Percentiles rank a stretch among this genome's conserved stretches.
Evolutionary conservation across 2,329 filamentous ascomycete genomes (phyloP).

Genomic region (Emydomyces testavorans): DNA sequence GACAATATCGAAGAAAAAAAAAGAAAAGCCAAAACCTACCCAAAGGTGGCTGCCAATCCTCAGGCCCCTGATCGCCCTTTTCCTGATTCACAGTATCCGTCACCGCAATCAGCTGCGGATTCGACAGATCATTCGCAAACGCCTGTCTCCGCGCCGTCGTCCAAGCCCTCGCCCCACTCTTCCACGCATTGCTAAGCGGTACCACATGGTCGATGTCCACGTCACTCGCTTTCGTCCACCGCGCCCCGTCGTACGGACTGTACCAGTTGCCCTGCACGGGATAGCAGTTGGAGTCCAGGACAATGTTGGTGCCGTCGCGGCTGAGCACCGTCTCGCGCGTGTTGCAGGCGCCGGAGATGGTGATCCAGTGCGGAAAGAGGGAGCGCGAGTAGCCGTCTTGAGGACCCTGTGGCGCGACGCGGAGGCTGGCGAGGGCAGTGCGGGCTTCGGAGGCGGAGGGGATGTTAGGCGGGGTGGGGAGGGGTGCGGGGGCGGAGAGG

Average conservation of each 20-base stretch:
- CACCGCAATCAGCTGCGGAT: conserved; percentile 68
- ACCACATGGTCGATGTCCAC: conserved; percentile 79
- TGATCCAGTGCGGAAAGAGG: conserved; percentile 62
- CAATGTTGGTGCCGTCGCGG: conserved; percentile 58
- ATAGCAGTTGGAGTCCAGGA: conserved; percentile 48
- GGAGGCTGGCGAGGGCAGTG: conserved; percentile 47
- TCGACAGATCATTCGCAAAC: conserved; percentile 66
- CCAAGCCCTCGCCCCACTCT: conserved; percentile 63
- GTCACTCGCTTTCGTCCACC: conserved; percentile 56
- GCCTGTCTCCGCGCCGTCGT: conserved; percentile 53
- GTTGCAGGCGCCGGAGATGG: conserved; percentile 55
- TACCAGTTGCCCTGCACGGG: conserved; percentile 57
- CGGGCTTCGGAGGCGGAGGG: conserved; percentile 49
- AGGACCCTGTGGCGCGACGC: conserved; percentile 45
- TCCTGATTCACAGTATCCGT: conserved; percentile 63
- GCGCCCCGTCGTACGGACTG: conserved; percentile 61
- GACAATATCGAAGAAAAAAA: neutral
- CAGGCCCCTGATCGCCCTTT: conserved; percentile 64
- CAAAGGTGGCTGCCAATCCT: conserved; percentile 63
- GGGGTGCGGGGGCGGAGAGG: conserved; percentile 16
- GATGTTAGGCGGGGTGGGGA: conserved; percentile 48
- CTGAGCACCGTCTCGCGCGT: conserved; percentile 61
- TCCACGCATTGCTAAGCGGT: conserved; percentile 69
- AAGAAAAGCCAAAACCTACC: conserved; percentile 24
- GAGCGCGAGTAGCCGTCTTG: conserved; percentile 51